These are phyloP conservation scores for Microbotryomycetes sp. DNA, from an alignment of 1,284 basidiomycete genomes.

Conservation along the genomic window DNA sequence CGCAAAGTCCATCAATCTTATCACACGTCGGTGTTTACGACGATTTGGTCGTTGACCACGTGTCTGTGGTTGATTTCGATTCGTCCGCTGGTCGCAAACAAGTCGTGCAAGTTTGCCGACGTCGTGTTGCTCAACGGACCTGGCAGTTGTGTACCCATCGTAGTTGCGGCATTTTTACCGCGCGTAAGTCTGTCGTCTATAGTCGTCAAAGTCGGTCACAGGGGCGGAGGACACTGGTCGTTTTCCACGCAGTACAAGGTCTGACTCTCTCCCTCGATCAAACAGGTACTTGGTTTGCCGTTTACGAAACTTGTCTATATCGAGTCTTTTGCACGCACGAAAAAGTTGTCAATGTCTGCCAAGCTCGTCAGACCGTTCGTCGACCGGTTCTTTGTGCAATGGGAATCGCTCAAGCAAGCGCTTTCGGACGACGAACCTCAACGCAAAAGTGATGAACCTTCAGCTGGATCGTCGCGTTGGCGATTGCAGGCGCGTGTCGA, in stretches of 20 bases:
- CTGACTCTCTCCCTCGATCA: too few relatives aligned
- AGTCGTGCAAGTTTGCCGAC: conserved; percentile 52
- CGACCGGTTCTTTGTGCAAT: conserved; percentile 57
- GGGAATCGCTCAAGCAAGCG: conserved; percentile 25
- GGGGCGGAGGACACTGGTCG: not conserved
- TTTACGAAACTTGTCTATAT: conserved; percentile 92
- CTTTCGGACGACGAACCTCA: not conserved
- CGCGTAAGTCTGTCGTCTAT: too few relatives aligned
- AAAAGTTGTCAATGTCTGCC: conserved; percentile 72
- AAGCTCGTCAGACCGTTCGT: conserved; percentile 71
- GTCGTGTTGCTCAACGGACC: conserved; percentile 88
- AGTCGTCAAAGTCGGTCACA: not conserved
- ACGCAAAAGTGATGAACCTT: too few relatives aligned
- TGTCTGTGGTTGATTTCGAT: conserved; percentile 46
- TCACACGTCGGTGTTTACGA: conserved; percentile 59
- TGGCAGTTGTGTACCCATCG: conserved; percentile 82
- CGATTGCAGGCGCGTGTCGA: conserved; percentile 19
- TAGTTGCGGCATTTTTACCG: conserved; percentile 62
- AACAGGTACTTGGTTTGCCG: too few relatives aligned
- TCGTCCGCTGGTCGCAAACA: conserved; percentile 45
- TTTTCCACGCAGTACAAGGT: too few relatives aligned
- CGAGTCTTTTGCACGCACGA: conserved; percentile 89
- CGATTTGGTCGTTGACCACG: conserved; percentile 52
- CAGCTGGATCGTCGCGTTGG: not conserved
- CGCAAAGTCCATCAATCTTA: conserved; percentile 64